Conservation (phyloP, 805 yeast genomes). For the Cyberlindnera mississippiensis region DNA sequence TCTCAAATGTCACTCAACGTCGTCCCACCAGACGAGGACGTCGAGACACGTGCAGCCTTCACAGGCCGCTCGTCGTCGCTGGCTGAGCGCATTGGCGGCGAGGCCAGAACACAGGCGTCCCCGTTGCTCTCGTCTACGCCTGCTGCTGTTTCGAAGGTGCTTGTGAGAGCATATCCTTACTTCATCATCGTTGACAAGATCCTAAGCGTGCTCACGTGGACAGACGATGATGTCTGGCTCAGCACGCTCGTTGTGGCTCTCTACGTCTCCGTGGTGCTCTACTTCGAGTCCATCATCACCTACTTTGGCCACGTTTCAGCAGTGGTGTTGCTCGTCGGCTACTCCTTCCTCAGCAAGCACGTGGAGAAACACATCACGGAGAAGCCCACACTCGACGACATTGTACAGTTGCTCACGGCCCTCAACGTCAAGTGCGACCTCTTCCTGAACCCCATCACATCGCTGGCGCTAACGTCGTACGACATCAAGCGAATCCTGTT, state of each 20-base stretch:
- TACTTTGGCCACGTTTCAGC: constrained; percentile 79
- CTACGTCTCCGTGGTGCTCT: constrained; percentile 58
- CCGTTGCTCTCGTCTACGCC: constrained; percentile 89
- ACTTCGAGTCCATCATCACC: constrained; percentile 72
- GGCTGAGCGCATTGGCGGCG: constrained; percentile 24
- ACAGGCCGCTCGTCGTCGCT: constrained; percentile 31
- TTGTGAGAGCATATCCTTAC: constrained; percentile 82
- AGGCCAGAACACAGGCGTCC: constrained; percentile 37
- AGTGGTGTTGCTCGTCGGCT: constrained; percentile 56
- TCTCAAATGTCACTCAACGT: constrained; percentile 16
- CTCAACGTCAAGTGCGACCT: constrained; percentile 75
- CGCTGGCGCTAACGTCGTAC: constrained; percentile 65
- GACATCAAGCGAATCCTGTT: constrained; percentile 78
- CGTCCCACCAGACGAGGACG: constrained; percentile 25
- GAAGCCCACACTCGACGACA: constrained; percentile 84
- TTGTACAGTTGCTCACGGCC: constrained; percentile 69
- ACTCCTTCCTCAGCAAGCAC: constrained; percentile 52
- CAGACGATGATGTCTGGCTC: constrained; percentile 77
- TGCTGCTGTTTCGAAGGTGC: constrained; percentile 80
- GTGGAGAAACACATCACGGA: constrained; percentile 55
- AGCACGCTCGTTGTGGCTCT: constrained; percentile 56
- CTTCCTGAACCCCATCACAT: constrained; percentile 73
- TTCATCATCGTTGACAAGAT: constrained; percentile 65
- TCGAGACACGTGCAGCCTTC: constrained; percentile 37
- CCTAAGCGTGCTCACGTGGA: constrained; percentile 83